Evolutionary conservation across 2,329 filamentous ascomycete species (phyloP), one percentile per base, ranked within the genome.

Genomic region (Boeremia lycopersici): DNA sequence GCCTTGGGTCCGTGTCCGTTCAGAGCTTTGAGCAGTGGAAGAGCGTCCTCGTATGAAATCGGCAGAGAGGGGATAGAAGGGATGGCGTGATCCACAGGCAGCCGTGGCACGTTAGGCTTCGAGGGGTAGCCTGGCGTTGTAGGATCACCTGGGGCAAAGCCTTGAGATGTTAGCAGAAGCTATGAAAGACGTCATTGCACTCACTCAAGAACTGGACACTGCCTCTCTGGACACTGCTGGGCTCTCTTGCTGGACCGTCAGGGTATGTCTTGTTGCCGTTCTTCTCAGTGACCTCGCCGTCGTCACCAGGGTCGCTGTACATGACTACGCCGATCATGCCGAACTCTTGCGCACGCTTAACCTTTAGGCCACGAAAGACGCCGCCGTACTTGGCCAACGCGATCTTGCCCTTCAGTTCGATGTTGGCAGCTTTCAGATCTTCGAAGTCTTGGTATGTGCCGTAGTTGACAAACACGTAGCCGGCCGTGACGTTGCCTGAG

Each of bases 51-150:
- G 71, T 96, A 97, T 0, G 93, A 97, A 46, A 98, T 90, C 4
- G 93, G 93, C 1, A 97, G 78, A 0, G 93, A 98, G 0, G 95
- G 93, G 48, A 98, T 98, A 3, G 84, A 86, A 0, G 95, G 90
- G 29, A 89, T 95, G 6, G 84, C 83, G 26, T 84, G 80, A 17
- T 91, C 81, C 0, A 88, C 85, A 7, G 91, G 85, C 53, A 86
- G 81, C 23, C 93, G 88, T 31, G 91, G 90, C 23, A 82, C 89
- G n/a, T 89, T 93, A 5, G 93, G 93, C 73, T 93, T 93, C 0
- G 92, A 96, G 7, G 93, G 90, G 69, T 96, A 97, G 10, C 95
- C 95, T 15, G 92, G 91, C 0, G 95, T 98, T 0, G 95, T 96
- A 43, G 93, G 93, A 69, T 98, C 86, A 48, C 86, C 86, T 17